These are phyloP conservation scores for Geotrichum bryndzae DNA, from an alignment of 1,139 yeast genomes.

Conservation along the genomic window DNA sequence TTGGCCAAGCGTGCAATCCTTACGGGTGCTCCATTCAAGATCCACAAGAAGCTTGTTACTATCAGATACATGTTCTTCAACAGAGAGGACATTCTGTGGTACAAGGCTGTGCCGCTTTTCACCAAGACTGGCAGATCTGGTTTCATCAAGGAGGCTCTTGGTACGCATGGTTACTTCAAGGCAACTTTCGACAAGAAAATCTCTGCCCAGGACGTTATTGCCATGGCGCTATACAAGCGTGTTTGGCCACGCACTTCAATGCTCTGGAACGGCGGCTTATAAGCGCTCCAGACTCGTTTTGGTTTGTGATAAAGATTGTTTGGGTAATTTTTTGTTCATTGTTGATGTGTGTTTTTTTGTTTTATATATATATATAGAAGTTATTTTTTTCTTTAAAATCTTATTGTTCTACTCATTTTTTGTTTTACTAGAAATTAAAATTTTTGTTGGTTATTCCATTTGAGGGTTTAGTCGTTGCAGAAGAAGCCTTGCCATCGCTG, in stretches of 20 bases:
- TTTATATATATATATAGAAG: too few relatives aligned
- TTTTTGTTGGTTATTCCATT: too few relatives aligned
- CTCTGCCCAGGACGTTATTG: conserved; percentile 87
- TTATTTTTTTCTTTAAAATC: neutral
- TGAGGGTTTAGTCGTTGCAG: neutral
- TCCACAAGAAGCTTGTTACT: conserved; percentile 87
- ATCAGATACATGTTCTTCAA: conserved; percentile 97
- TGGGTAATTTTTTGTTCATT: neutral
- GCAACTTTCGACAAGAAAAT: conserved; percentile 90
- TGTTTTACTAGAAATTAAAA: too few relatives aligned
- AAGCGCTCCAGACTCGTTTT: neutral
- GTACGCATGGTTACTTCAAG: conserved; percentile 97
- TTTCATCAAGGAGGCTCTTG: conserved; percentile 87
- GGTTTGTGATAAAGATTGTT: neutral
- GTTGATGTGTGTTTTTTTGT: neutral
- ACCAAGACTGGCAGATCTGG: conserved; percentile 92
- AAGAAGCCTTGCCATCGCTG: neutral
- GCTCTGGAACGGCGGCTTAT: conserved; percentile 15
- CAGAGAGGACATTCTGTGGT: conserved; percentile 81
- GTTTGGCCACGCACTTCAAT: conserved; percentile 62
- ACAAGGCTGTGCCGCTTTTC: conserved; percentile 86
- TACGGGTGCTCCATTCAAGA: conserved; percentile 93
- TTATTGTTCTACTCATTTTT: neutral
- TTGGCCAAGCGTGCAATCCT: conserved; percentile 82
- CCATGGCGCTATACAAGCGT: conserved; percentile 89